Percentiles rank a stretch among this genome's conserved stretches.
phyloP scores from a whole-genome alignment of 2,329 filamentous ascomycete species.

The Arthrobotrys megalospora region DNA sequence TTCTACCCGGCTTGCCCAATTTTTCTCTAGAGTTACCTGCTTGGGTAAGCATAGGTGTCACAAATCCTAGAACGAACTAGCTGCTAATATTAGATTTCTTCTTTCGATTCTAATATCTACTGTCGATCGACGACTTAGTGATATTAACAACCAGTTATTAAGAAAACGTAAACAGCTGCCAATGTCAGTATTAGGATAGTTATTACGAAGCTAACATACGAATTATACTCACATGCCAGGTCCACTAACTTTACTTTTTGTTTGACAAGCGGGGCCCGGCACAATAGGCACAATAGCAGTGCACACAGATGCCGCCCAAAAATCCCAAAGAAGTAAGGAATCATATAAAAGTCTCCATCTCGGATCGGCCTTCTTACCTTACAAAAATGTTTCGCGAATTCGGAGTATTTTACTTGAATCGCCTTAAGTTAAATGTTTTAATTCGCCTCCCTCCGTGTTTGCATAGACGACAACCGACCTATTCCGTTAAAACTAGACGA shows the following conservation, averaged over 20 bases:
- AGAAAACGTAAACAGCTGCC: conserved; percentile 8
- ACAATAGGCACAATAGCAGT: conserved; percentile 11
- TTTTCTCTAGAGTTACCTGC: conserved; percentile 32
- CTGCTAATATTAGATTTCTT: conserved; percentile 11
- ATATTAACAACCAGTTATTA: conserved; percentile 8
- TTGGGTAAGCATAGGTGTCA: conserved; percentile 57
- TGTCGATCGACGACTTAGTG: conserved; percentile 14
- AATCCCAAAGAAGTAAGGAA: conserved; percentile 21
- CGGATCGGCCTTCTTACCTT: conserved; percentile 50
- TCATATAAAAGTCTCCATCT: conserved; percentile 33
- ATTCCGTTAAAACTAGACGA: conserved; percentile 32
- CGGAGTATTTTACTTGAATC: conserved; percentile 54
- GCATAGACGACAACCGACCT: conserved; percentile 33
- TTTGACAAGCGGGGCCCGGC: conserved; percentile 26
- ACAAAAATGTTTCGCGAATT: conserved; percentile 55
- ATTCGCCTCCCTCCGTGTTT: conserved; percentile 49
- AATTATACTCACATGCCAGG: conserved; percentile 18
- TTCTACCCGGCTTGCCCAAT: conserved; percentile 32
- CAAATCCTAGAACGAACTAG: conserved; percentile 19
- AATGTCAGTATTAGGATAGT: conserved; percentile 28
- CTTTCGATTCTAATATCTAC: conserved; percentile 21
- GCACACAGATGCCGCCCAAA: conserved; percentile 27
- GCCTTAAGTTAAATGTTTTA: conserved; percentile 24
- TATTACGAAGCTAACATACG: conserved; percentile 23
- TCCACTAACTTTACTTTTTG: conserved; percentile 8